Conservation (phyloP, 2,329 filamentous ascomycete genomes). For the Ascochyta pisi region DNA sequence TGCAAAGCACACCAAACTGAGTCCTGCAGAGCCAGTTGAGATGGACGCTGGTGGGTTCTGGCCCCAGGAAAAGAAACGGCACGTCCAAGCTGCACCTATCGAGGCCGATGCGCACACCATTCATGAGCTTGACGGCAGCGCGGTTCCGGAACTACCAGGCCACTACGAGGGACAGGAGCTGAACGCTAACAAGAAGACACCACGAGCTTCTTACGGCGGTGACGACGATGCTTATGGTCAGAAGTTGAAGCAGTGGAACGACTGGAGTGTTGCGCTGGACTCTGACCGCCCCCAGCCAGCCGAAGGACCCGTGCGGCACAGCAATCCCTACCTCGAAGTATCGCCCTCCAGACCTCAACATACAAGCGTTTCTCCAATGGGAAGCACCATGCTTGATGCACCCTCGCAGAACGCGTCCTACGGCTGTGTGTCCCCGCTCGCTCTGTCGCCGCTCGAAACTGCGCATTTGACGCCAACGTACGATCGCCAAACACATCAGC, state of each 20-base stretch:
- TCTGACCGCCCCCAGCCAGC: constrained; percentile 6
- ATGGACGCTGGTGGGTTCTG: constrained; percentile 10
- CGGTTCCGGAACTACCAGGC: constrained; percentile 30
- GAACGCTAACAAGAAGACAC: constrained; percentile 15
- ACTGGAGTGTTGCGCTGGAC: constrained; percentile 15
- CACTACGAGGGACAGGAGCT: constrained; percentile 26
- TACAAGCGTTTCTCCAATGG: constrained; percentile 4
- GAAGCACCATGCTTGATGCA: background rate
- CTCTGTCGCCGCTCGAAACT: constrained; percentile 18
- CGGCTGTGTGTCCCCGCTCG: constrained; percentile 18
- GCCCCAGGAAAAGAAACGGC: constrained; percentile 24
- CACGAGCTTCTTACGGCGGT: constrained; percentile 11
- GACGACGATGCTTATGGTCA: constrained; percentile 17
- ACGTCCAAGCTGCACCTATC: constrained; percentile 19
- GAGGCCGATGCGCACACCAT: constrained; percentile 32
- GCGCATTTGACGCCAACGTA: constrained; percentile 14
- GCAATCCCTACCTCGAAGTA: constrained; percentile 7
- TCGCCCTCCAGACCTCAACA: background rate
- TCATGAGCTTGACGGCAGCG: constrained; percentile 31
- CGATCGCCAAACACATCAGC: background rate
- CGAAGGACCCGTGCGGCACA: background rate
- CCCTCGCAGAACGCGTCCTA: constrained; percentile 11
- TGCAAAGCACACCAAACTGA: constrained; percentile 8
- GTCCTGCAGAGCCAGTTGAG: constrained; percentile 10
- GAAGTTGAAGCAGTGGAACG: constrained; percentile 18